Evolutionary conservation across 2,329 filamentous ascomycete species (phyloP), one percentile per base, ranked within the genome.

Genomic region (Xylariaceae sp.): DNA sequence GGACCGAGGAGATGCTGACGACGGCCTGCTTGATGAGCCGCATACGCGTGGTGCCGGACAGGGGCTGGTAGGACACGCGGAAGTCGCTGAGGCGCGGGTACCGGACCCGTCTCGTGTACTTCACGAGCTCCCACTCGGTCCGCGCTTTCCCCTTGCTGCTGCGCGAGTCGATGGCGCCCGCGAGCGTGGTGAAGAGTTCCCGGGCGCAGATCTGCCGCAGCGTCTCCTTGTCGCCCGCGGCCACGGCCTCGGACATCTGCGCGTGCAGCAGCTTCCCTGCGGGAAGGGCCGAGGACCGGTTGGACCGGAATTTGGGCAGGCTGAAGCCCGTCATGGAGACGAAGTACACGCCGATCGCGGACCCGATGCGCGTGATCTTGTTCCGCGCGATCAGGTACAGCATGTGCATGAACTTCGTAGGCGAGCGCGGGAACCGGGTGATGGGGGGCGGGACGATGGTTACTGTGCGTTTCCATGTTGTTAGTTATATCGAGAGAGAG

Each of bases 181-280:
- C 54, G 46, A 86, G 70, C 34, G 67, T 67, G 31, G 65, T 57
- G 47, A 64, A 66, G 31, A 84, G 67, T 16, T 70, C 67, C 21
- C 66, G 60, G 15, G 70, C 61, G 63, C 81, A 84, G 32, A 83
- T 60, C 18, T 60, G 59, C 31, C 67, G 60, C 17, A 85, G 62
- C 4, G 68, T 62, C 2, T 54, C 48, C 48, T 65, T 62, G 62
- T 83, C 74, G 42, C 76, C 78, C 2, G 62, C 60, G 5, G 82
- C 81, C 34, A 83, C 72, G 4, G 74, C 74, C 41, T 70, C 68
- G 50, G 78, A 76, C 68, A 85, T 75, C 48, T 74, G 63, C 36
- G 65, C 63, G 59, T 86, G 80, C 53, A 84, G 64, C 14, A 66
- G 69, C 51, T 74, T 70, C 21, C 79, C 81, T 1, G 70, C 68